phyloP scores from a whole-genome alignment of 495 filamentous ascomycete genomes.

The Xylaria sp. region DNA sequence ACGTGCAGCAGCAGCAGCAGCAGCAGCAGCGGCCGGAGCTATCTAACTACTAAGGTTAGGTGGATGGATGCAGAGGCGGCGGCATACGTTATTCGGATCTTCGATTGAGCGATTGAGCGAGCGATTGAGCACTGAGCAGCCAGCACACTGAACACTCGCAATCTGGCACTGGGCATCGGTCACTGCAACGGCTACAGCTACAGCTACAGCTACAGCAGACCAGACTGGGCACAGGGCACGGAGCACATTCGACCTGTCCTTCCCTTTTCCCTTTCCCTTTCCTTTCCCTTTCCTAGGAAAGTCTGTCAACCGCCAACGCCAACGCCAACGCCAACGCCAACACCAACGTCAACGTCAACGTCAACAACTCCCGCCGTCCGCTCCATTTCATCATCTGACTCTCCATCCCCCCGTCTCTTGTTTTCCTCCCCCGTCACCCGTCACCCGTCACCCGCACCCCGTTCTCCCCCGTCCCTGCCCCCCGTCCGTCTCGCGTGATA shows the following conservation, averaged over 20 bases:
- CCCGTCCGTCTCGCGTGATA: not conserved
- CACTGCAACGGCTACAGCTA: not conserved
- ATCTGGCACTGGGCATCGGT: not conserved
- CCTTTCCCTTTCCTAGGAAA: not conserved
- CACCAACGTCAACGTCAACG: too few relatives aligned
- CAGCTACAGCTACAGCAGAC: too few relatives aligned
- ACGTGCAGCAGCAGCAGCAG: constrained; percentile 37
- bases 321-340: too few relatives aligned
- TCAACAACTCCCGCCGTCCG: constrained; percentile 9
- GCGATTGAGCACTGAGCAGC: too few relatives aligned
- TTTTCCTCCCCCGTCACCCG: too few relatives aligned
- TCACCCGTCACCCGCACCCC: too few relatives aligned
- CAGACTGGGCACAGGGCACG: not conserved
- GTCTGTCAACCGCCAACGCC: too few relatives aligned
- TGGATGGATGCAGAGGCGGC: not conserved
- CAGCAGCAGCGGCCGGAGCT: constrained; percentile 25
- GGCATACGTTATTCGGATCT: not conserved
- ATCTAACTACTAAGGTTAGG: constrained; percentile 12
- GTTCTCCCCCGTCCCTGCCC: too few relatives aligned
- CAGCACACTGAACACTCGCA: too few relatives aligned
- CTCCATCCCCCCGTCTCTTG: not conserved
- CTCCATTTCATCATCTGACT: constrained; percentile 10
- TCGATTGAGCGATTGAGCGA: constrained; percentile 15
- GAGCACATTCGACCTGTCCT: not conserved
- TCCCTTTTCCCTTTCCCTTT: not conserved